Evolutionary conservation across 2,329 filamentous ascomycete species (phyloP).

Genomic region (Penicillium palitans): DNA sequence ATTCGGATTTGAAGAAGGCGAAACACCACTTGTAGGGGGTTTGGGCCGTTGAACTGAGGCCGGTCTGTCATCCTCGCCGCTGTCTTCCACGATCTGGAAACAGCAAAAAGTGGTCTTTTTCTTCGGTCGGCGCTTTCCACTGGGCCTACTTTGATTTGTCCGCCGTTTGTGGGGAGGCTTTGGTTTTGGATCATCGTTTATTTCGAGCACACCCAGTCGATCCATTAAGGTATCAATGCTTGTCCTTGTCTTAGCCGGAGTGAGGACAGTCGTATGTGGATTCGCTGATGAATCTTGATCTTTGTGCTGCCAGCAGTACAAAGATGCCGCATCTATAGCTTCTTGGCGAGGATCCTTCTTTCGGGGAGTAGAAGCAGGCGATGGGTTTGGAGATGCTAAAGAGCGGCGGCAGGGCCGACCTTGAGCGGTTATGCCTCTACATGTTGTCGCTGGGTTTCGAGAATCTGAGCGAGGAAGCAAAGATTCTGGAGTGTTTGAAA

Average conservation of each 20-base stretch:
- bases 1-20: conserved; percentile 11
- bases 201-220: conserved; percentile 70
- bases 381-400: conserved; percentile 53
- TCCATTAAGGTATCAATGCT: conserved; percentile 88
- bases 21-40: conserved; percentile 5
- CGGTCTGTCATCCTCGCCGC: conserved; percentile 27
- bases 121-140: conserved; percentile 19
- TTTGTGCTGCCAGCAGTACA: conserved; percentile 94
- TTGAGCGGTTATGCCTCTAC: conserved; percentile 77
- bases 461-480: conserved; percentile 78
- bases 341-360: conserved; percentile 26
- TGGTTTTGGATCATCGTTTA: conserved; percentile 45
- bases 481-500: conserved; percentile 76
- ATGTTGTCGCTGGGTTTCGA: conserved; percentile 78
- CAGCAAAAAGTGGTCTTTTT: conserved; percentile 35
- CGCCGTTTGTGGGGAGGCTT: conserved; percentile 8
- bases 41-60: conserved; percentile 24
- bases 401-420: conserved; percentile 82
- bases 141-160: conserved; percentile 11
- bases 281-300: conserved; percentile 64
- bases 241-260: conserved; percentile 63
- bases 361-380: conserved; percentile 26
- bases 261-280: conserved; percentile 17
- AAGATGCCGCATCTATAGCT: conserved; percentile 37
- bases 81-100: conserved; percentile 33